phyloP scores from a whole-genome alignment of 179 eudicot genomes.

The Pouteria campechiana region DNA sequence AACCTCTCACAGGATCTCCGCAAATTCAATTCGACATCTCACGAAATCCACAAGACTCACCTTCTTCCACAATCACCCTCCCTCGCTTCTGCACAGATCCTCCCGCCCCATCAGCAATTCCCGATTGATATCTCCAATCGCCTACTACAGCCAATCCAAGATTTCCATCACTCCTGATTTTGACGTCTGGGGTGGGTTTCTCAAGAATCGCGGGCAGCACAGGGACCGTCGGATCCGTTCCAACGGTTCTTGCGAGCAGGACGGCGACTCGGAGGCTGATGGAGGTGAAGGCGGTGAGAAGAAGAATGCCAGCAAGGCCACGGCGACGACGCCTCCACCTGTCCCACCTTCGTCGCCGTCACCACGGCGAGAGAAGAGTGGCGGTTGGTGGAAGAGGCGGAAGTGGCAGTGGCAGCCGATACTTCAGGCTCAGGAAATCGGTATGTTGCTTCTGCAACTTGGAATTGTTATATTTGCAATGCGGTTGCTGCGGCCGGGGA shows the following conservation, averaged over 20 bases:
- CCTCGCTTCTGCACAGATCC: slow-evolving; percentile 18
- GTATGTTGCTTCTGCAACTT: slow-evolving; percentile 53
- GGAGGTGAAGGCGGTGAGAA: slow-evolving; percentile 30
- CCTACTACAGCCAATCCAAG: slow-evolving; percentile 21
- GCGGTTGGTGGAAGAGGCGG: slow-evolving; percentile 27
- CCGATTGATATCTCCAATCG: slow-evolving; percentile 5
- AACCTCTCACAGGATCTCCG: slow-evolving; percentile 25
- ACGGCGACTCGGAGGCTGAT: slow-evolving; percentile 27
- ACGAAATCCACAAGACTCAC: slow-evolving; percentile 23
- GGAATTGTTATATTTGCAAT: slow-evolving; percentile 72
- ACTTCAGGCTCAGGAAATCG: slow-evolving; percentile 72
- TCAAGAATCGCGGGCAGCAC: slow-evolving; percentile 8
- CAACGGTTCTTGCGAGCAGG: slow-evolving; percentile 56
- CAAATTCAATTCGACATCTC: slow-evolving; percentile 21
- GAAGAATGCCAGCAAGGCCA: slow-evolving; percentile 20
- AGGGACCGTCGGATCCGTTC: slow-evolving; percentile 23
- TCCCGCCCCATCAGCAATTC: slow-evolving; percentile 9
- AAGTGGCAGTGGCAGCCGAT: slow-evolving; percentile 77
- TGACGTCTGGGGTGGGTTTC: slow-evolving; percentile 13
- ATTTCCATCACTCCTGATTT: slow-evolving; percentile 15
- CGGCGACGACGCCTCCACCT: slow-evolving; percentile 3
- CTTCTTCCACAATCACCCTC: slow-evolving; percentile 18
- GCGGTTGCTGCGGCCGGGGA: slow-evolving; percentile 70
- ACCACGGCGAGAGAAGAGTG: slow-evolving; percentile 35
- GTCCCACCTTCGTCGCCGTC: slow-evolving; percentile 15